Conservation (phyloP, 192 early-diverging fungal species). For the Coemansia sp. region DNA sequence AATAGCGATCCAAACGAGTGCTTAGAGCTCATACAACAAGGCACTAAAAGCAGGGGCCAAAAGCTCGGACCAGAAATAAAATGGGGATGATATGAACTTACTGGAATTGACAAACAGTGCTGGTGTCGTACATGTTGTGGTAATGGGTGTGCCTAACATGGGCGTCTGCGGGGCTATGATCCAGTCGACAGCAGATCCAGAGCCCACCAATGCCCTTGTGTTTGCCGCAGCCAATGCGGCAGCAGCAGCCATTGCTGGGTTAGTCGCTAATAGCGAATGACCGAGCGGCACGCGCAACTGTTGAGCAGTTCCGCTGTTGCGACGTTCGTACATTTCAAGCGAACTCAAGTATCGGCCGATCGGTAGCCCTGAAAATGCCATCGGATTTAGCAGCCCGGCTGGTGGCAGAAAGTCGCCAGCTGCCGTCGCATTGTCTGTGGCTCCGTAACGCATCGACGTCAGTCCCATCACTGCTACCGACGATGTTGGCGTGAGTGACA, state of each 20-base stretch:
- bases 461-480: conserved; percentile 38
- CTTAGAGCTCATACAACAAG: too few relatives aligned
- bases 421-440: neutral
- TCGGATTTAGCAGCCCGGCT: neutral
- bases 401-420: neutral
- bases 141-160: conserved; percentile 10
- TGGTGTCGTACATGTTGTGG: conserved; percentile 40
- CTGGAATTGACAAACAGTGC: conserved; percentile 42
- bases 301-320: neutral
- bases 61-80: neutral
- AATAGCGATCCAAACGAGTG: neutral
- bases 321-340: conserved; percentile 17
- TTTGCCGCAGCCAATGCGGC: neutral
- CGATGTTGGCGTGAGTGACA: conserved; percentile 36
- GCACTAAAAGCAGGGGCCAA: neutral
- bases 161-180: neutral
- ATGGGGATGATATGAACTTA: neutral
- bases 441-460: conserved; percentile 33
- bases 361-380: conserved; percentile 10
- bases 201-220: neutral
- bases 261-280: neutral
- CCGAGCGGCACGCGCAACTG: neutral
- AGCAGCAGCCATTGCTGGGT: neutral
- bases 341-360: conserved; percentile 30
- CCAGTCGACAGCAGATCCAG: neutral